These are phyloP conservation scores for Chrysoporthe austroafricana DNA, from an alignment of 2,329 filamentous ascomycete species.

Conservation along the genomic window DNA sequence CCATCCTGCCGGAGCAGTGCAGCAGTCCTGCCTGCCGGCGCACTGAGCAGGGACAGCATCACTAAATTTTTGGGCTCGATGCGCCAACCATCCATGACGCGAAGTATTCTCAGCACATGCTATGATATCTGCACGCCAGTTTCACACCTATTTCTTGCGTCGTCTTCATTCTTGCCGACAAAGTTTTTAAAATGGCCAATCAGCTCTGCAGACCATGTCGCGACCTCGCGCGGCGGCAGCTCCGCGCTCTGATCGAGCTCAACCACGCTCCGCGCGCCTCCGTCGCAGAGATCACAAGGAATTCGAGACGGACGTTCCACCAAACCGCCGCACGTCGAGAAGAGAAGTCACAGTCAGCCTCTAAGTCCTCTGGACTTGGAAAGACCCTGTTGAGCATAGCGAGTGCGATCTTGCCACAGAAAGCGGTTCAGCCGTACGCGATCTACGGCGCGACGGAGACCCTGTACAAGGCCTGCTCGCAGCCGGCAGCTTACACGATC, in stretches of 20 bases:
- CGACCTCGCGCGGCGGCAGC: conserved; percentile 37
- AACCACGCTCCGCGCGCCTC: conserved; percentile 14
- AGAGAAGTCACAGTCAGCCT: conserved; percentile 13
- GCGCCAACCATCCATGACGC: conserved; percentile 38
- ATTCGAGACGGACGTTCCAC: conserved; percentile 25
- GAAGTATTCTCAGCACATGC: conserved; percentile 1
- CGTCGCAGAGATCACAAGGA: conserved; percentile 19
- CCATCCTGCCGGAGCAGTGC: neutral
- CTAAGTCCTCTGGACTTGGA: conserved; percentile 17
- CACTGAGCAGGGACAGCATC: conserved; percentile 11
- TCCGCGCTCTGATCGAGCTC: conserved; percentile 31
- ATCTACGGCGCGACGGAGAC: conserved; percentile 79
- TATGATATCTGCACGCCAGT: neutral
- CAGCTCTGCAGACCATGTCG: conserved; percentile 46
- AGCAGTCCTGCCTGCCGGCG: neutral
- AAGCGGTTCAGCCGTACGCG: conserved; percentile 60
- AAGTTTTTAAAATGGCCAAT: conserved; percentile 44
- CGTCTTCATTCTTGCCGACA: neutral
- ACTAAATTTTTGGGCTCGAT: conserved; percentile 25
- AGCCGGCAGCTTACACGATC: conserved; percentile 77
- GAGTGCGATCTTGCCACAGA: conserved; percentile 26
- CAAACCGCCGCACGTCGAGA: conserved; percentile 22
- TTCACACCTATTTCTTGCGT: neutral
- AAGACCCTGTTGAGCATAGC: conserved; percentile 19
- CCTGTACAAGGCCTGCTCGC: conserved; percentile 75